These are phyloP conservation scores for Gigaspora rosea DNA, from an alignment of 192 early-diverging fungal genomes.

Conservation along the genomic window DNA sequence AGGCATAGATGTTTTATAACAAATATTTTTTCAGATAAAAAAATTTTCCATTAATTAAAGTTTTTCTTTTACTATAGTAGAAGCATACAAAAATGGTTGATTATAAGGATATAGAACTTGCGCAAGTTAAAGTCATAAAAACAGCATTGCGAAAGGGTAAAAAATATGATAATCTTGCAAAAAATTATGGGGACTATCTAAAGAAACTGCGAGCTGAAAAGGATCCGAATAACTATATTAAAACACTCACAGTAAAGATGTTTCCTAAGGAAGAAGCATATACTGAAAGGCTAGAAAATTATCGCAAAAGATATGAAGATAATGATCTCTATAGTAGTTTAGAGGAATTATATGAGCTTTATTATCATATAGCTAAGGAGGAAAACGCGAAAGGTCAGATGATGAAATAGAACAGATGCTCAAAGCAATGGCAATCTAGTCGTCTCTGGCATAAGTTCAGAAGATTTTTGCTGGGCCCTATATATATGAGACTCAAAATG, in stretches of 20 bases:
- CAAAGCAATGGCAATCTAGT: not conserved
- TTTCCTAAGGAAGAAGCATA: not conserved
- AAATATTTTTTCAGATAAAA: not conserved
- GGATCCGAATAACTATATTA: constrained; percentile 9
- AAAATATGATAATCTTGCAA: constrained; percentile 23
- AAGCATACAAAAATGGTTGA: constrained; percentile 2
- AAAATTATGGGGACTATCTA: constrained; percentile 10
- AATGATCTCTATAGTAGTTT: not conserved
- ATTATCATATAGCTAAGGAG: constrained; percentile 13
- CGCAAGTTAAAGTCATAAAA: not conserved
- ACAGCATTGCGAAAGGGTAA: constrained; percentile 14
- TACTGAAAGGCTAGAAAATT: not conserved
- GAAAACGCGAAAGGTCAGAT: constrained; percentile 4
- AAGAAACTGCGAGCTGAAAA: constrained; percentile 17
- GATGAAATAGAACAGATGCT: too few relatives aligned
- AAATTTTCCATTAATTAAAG: constrained; percentile 6
- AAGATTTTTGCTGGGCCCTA: too few relatives aligned
- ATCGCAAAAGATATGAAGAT: not conserved
- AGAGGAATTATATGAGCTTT: constrained; percentile 8
- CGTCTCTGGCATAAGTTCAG: too few relatives aligned
- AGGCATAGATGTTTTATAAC: not conserved
- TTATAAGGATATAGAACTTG: not conserved
- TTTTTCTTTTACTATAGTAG: constrained; percentile 5
- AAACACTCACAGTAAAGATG: not conserved
- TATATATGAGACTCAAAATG: too few relatives aligned